These are phyloP conservation scores for Nannizzia gypsea DNA, from an alignment of 2,329 filamentous ascomycete genomes.

Conservation along the genomic window DNA sequence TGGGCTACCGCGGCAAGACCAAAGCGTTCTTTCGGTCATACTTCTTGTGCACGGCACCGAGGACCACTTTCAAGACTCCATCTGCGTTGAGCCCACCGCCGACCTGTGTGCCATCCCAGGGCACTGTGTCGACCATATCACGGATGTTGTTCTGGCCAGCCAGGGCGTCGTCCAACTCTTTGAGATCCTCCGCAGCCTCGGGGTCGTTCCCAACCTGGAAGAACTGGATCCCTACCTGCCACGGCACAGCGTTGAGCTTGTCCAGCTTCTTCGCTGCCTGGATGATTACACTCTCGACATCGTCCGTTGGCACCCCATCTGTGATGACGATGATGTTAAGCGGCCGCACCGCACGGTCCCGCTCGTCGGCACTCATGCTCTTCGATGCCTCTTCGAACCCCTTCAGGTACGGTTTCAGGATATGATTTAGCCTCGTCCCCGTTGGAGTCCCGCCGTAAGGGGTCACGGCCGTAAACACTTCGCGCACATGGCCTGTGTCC, in stretches of 20 bases:
- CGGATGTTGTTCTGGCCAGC: conserved; percentile 48
- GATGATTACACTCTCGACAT: conserved; percentile 60
- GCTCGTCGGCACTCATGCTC: conserved; percentile 17
- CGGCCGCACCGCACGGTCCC: conserved; percentile 47
- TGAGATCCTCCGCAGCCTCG: conserved; percentile 52
- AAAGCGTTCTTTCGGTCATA: conserved; percentile 37
- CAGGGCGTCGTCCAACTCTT: conserved; percentile 64
- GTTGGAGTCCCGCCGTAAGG: conserved; percentile 63
- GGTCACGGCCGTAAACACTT: conserved; percentile 56
- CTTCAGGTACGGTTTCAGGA: conserved; percentile 61
- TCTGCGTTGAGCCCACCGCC: conserved; percentile 51
- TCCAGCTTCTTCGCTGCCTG: conserved; percentile 54
- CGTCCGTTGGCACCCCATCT: conserved; percentile 70
- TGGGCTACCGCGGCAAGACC: neutral
- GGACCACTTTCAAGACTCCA: conserved; percentile 66
- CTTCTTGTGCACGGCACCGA: conserved; percentile 61
- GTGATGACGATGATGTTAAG: conserved; percentile 90
- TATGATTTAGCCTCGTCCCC: conserved; percentile 55
- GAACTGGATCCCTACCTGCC: conserved; percentile 88
- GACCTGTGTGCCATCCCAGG: conserved; percentile 47
- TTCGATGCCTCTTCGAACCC: conserved; percentile 35
- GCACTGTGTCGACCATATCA: conserved; percentile 87
- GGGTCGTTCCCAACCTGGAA: conserved; percentile 78
- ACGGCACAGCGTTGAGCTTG: conserved; percentile 53
- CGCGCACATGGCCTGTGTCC: conserved; percentile 45